These are phyloP conservation scores for Colletotrichum cuscutae DNA, from an alignment of 2,329 filamentous ascomycete genomes.

Conservation along the genomic window DNA sequence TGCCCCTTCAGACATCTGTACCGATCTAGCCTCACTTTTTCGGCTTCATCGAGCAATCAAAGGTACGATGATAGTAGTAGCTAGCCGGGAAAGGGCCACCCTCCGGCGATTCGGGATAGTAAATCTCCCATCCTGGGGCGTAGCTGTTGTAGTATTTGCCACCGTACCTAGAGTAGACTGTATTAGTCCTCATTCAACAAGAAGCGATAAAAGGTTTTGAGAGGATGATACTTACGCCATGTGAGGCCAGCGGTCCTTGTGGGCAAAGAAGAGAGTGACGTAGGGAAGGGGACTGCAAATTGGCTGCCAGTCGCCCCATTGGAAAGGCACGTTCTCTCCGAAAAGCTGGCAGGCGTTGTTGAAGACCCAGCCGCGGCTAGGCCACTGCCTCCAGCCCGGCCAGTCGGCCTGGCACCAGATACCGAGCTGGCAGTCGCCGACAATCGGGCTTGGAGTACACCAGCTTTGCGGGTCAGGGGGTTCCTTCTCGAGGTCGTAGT, in stretches of 20 bases:
- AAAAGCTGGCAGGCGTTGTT: conserved; percentile 18
- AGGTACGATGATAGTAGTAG: conserved; percentile 25
- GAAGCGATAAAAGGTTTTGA: neutral
- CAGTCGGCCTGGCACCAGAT: conserved; percentile 17
- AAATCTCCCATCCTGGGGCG: conserved; percentile 12
- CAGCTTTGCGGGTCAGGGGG: conserved; percentile 24
- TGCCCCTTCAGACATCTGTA: too few relatives aligned
- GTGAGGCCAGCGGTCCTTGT: neutral
- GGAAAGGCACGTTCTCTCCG: conserved; percentile 11
- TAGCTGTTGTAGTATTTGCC: conserved; percentile 13
- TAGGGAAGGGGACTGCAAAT: conserved; percentile 20
- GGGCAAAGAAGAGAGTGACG: conserved; percentile 20
- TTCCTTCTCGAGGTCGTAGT: neutral
- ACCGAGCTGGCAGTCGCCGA: conserved; percentile 23
- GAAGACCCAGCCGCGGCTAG: conserved; percentile 29
- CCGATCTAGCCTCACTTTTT: neutral
- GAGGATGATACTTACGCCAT: neutral
- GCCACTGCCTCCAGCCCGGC: neutral
- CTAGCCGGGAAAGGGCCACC: neutral
- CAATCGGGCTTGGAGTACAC: conserved; percentile 15
- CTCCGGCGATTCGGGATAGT: conserved; percentile 6
- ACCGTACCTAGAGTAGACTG: neutral
- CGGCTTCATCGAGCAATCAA: conserved; percentile 18
- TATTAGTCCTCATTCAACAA: neutral
- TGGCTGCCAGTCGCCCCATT: conserved; percentile 10